Evolutionary conservation across 305 asterid genomes (phyloP).

Genomic region (Withania somnifera): DNA sequence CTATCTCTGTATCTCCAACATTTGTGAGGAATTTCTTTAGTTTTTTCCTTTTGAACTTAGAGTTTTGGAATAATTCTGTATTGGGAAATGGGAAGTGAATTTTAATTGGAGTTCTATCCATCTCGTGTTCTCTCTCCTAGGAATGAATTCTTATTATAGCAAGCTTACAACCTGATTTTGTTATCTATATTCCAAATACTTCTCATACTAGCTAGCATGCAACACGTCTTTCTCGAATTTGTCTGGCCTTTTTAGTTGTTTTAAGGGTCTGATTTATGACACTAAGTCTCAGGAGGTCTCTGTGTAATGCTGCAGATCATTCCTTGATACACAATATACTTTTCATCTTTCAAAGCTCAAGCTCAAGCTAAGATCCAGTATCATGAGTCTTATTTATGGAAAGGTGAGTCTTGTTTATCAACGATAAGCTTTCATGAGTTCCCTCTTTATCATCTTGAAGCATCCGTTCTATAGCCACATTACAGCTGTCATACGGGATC

Average conservation of each 20-base stretch:
- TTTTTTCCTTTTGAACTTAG: neutral
- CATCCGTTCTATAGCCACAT: neutral
- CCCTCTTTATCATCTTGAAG: neutral
- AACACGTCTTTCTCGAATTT: neutral
- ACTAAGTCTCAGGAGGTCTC: neutral
- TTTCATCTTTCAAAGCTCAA: constrained; percentile 73
- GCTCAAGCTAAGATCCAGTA: constrained; percentile 84
- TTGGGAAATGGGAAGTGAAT: neutral
- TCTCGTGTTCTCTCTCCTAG: neutral
- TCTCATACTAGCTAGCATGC: neutral
- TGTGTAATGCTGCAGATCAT: constrained; percentile 55
- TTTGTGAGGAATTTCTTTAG: neutral
- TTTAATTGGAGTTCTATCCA: neutral
- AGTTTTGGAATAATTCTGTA: neutral
- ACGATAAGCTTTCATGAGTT: neutral
- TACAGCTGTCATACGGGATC: neutral
- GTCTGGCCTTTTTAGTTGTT: neutral
- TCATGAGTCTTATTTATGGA: constrained; percentile 70
- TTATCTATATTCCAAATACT: neutral
- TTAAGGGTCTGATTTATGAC: neutral
- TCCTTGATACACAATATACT: constrained; percentile 87
- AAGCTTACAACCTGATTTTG: neutral
- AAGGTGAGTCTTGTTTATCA: constrained; percentile 41
- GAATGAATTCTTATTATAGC: neutral
- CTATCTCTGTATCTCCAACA: neutral